These are phyloP conservation scores for Jacaranda copaia DNA, from an alignment of 257 asterid genomes.

Conservation along the genomic window DNA sequence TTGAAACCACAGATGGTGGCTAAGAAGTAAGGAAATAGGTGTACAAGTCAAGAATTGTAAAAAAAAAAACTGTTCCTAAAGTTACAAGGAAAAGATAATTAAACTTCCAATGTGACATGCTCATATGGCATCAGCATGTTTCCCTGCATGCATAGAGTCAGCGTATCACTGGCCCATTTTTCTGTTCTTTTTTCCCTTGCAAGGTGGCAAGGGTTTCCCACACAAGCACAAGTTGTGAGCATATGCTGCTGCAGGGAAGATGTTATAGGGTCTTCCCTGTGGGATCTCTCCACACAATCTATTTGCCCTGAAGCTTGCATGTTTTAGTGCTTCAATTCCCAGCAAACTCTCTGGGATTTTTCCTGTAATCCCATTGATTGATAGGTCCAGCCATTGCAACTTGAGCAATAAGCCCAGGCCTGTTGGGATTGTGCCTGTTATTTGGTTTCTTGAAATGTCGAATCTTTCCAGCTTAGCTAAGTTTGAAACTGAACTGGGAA, in stretches of 20 bases:
- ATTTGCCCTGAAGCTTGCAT: conserved; percentile 82
- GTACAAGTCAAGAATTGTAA: conserved; percentile 30
- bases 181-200: conserved; percentile 53
- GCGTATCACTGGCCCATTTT: conserved; percentile 72
- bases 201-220: conserved; percentile 80
- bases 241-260: conserved; percentile 74
- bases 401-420: conserved; percentile 62
- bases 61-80: conserved; percentile 33
- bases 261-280: conserved; percentile 73
- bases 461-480: conserved; percentile 60
- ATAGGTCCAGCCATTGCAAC: conserved; percentile 83
- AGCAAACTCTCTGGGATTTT: conserved; percentile 73
- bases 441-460: conserved; percentile 74
- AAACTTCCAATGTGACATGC: conserved; percentile 34
- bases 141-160: conserved; percentile 51
- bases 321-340: conserved; percentile 58
- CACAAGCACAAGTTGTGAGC: conserved; percentile 85
- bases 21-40: conserved; percentile 16
- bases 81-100: conserved; percentile 27
- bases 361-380: conserved; percentile 65
- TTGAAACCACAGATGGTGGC: conserved; percentile 25
- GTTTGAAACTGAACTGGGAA: conserved; percentile 74
- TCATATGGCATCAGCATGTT: conserved; percentile 50
- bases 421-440: conserved; percentile 79
- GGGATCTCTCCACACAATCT: conserved; percentile 88